Evolutionary conservation across 164 flowering plant genomes (phyloP).

Genomic region (Liquidambar formosana): DNA sequence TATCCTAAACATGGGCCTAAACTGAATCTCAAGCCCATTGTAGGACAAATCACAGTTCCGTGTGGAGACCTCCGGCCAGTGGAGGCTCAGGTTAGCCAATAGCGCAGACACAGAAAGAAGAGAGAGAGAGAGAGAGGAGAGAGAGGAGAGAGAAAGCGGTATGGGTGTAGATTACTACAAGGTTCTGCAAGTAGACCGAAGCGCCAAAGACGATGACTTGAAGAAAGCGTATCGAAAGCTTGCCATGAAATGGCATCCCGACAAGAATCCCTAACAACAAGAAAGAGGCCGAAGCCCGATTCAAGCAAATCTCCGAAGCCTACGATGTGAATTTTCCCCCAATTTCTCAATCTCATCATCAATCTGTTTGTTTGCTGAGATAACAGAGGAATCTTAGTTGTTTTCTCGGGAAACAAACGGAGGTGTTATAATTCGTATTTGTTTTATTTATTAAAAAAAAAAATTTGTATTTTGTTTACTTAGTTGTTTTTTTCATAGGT

Average conservation of each 20-base stretch:
- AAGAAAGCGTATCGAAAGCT: conserved; percentile 91
- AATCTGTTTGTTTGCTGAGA: no score
- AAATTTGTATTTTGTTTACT: no score
- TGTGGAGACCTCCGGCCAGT: no score
- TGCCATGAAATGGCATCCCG: conserved; percentile 97
- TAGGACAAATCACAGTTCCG: no score
- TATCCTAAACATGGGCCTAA: no score
- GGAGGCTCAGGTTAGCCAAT: background rate
- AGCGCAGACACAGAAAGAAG: background rate
- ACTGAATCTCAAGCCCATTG: no score
- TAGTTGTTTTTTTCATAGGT: conserved; percentile 43
- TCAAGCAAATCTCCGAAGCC: conserved; percentile 94
- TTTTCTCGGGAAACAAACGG: no score
- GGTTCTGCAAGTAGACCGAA: conserved; percentile 67
- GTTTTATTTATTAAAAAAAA: no score
- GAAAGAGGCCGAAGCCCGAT: conserved; percentile 89
- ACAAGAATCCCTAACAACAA: conserved; percentile 89
- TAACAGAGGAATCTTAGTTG: background rate
- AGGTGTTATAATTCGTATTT: no score
- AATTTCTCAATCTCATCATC: no score
- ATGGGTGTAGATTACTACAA: conserved; percentile 95
- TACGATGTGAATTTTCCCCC: conserved; percentile 57
- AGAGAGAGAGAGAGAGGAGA: conserved; percentile 4
- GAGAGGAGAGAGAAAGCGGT: conserved; percentile 6
- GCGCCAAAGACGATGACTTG: conserved; percentile 82